Percentiles rank a stretch among this genome's conserved stretches.
Evolutionary conservation across 2,329 filamentous ascomycete genomes (phyloP).

Genomic region (Westerdykella ornata): DNA sequence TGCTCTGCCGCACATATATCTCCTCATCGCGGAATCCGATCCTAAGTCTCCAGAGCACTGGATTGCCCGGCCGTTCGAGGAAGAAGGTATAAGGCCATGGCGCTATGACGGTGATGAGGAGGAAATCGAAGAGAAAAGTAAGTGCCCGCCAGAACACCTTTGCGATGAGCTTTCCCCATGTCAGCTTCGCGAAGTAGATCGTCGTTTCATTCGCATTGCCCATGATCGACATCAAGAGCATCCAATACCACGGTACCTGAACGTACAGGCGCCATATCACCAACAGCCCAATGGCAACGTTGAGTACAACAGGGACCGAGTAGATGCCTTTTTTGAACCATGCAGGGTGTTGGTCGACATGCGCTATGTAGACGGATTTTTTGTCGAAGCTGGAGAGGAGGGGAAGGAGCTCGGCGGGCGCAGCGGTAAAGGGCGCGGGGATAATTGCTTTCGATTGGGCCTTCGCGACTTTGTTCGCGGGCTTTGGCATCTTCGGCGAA

Average conservation of each 20-base stretch:
- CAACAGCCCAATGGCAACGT: conserved; percentile 57
- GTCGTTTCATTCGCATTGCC: conserved; percentile 61
- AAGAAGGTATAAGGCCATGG: conserved; percentile 49
- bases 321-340: conserved; percentile 79
- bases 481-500: conserved; percentile 9
- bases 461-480: conserved; percentile 12
- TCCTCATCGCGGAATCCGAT: conserved; percentile 74
- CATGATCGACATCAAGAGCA: conserved; percentile 57
- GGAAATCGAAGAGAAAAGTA: conserved; percentile 69
- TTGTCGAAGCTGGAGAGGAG: conserved; percentile 62
- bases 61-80: conserved; percentile 56
- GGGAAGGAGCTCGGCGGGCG: conserved; percentile 55
- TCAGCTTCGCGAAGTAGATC: conserved; percentile 50
- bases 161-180: conserved; percentile 51
- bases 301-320: conserved; percentile 68
- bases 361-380: conserved; percentile 72
- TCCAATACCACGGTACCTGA: conserved; percentile 66
- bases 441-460: conserved; percentile 18
- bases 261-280: conserved; percentile 63
- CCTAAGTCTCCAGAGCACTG: conserved; percentile 64
- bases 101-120: conserved; percentile 40
- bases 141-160: conserved; percentile 55
- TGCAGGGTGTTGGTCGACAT: conserved; percentile 66
- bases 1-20: conserved; percentile 71
- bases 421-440: conserved; percentile 62